Base-by-base conservation (phyloP, 164 flowering plant species). In the Magnolia officinalis region DNA sequence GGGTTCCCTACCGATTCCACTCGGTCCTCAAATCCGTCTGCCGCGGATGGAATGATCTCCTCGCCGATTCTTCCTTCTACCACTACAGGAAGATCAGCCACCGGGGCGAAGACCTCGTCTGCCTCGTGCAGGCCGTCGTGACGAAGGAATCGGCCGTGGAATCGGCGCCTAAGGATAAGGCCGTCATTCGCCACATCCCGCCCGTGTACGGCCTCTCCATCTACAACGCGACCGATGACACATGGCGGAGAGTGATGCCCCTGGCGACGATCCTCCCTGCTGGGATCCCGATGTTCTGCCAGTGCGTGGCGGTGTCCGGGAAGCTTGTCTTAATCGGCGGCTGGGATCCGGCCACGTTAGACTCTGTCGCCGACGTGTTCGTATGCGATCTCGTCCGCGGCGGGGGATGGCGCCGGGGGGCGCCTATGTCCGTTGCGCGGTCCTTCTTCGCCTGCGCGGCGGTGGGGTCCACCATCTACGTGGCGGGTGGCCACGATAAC, bases 281-380 rank as follows among this genome's bases (percentile, higher is more conserved):
- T 7, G 81, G 81, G 1, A 71, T 82, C 24, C 84, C 87, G 1
- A 51, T 79, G 76, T 82, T 82, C 77, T 80, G 79, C 78, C 84
- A 82, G 51, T 80, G 83, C 68, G 77, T 84, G n/a, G 81, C 78
- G 55, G 71, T 77, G n/a, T 61, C 72, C 13, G 75, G 77, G 9
- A 84, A 84, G 63, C 68, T 84, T 4, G 20, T 84, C 19, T 69
- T 84, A 5, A 21, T 84, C 3, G 87, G 87, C 29, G 87, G 87
- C n/a, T 84, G 84, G 85, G 85, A 84, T 64, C 83, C 83, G 4
- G 8, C 45, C 10, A 82, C 80, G 8, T 76, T 78, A 6, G 82
- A 84, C 19, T 81, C 87, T 0, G 80, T 82, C 7, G 52, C 74
- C 4, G 75, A 79, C 50, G 84, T 84, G 6, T 74, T 58, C 63